A percentile compares a stretch with the other conserved stretches of the same genome.
Conservation (phyloP, 257 asterid species). For the Mentha longifolia region DNA sequence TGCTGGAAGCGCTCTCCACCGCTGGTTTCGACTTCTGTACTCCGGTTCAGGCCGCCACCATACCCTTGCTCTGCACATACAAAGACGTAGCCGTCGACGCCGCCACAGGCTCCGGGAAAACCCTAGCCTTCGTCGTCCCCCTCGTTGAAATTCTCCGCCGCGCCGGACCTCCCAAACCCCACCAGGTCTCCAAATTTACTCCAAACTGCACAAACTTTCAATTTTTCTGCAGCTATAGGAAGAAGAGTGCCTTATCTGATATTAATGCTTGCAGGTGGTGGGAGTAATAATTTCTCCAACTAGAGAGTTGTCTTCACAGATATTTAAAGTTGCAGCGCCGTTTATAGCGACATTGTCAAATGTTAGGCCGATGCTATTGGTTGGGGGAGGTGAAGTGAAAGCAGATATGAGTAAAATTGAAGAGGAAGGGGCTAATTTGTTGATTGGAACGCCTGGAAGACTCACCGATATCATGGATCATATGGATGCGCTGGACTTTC, state of each 20-base stretch:
- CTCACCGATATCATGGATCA: constrained; percentile 87
- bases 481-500: constrained; percentile 72
- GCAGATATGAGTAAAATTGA: constrained; percentile 70
- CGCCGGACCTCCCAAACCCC: constrained; percentile 60
- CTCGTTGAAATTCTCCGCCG: constrained; percentile 91
- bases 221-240: constrained; percentile 11
- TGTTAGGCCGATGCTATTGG: constrained; percentile 76
- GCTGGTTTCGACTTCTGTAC: constrained; percentile 87
- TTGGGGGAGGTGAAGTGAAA: constrained; percentile 87
- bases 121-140: constrained; percentile 86
- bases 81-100: constrained; percentile 93
- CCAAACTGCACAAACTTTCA: not conserved
- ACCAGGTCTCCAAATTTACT: constrained; percentile 57
- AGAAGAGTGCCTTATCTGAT: constrained; percentile 19
- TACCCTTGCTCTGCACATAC: constrained; percentile 79
- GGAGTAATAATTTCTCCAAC: constrained; percentile 88
- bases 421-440: constrained; percentile 82
- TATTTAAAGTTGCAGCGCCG: constrained; percentile 86
- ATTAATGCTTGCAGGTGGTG: constrained; percentile 57
- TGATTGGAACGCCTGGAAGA: constrained; percentile 95
- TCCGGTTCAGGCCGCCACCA: constrained; percentile 93
- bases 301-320: constrained; percentile 92
- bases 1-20: constrained; percentile 59
- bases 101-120: constrained; percentile 97
- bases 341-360: constrained; percentile 72